A percentile compares a stretch with the other conserved stretches of the same genome.
These are phyloP conservation scores for Amanita polypyramis DNA, from an alignment of 768 basidiomycete species.

Conservation along the genomic window DNA sequence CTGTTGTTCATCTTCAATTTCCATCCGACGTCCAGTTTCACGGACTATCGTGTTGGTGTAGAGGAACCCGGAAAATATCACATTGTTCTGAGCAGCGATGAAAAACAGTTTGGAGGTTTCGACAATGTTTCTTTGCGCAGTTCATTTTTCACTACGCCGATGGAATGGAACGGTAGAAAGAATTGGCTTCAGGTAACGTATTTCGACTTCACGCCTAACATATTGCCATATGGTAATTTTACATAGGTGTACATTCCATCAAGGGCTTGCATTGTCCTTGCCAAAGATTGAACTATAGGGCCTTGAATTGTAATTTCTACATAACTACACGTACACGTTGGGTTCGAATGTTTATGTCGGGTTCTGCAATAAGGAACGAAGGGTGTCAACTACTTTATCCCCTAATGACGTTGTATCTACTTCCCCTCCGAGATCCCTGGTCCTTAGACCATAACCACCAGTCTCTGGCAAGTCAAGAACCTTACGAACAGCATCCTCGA, in stretches of 20 bases:
- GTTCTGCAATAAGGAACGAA: conserved; percentile 42
- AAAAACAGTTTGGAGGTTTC: conserved; percentile 84
- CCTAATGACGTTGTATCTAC: conserved; percentile 73
- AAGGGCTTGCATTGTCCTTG: conserved; percentile 57
- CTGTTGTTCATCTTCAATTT: conserved; percentile 97
- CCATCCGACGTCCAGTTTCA: conserved; percentile 82
- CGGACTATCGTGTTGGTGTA: conserved; percentile 90
- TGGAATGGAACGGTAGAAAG: conserved; percentile 89
- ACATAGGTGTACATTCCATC: conserved; percentile 61
- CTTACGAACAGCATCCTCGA: conserved; percentile 86
- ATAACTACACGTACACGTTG: not conserved
- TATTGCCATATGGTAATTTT: conserved; percentile 2
- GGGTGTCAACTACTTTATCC: conserved; percentile 65
- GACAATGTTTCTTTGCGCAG: conserved; percentile 58
- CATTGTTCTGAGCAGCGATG: conserved; percentile 76
- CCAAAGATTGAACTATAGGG: conserved; percentile 20
- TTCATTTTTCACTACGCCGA: conserved; percentile 68
- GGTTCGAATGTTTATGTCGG: not conserved
- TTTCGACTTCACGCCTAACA: not conserved
- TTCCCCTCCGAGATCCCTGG: conserved; percentile 80
- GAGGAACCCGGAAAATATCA: conserved; percentile 79
- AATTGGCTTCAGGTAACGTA: conserved; percentile 72
- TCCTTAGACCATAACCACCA: conserved; percentile 74
- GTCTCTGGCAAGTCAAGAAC: conserved; percentile 61
- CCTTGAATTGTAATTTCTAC: not conserved